Percentiles rank a stretch among this genome's conserved stretches.
Conservation (phyloP, 768 basidiomycete species). For the Termitomyces sp. region DNA sequence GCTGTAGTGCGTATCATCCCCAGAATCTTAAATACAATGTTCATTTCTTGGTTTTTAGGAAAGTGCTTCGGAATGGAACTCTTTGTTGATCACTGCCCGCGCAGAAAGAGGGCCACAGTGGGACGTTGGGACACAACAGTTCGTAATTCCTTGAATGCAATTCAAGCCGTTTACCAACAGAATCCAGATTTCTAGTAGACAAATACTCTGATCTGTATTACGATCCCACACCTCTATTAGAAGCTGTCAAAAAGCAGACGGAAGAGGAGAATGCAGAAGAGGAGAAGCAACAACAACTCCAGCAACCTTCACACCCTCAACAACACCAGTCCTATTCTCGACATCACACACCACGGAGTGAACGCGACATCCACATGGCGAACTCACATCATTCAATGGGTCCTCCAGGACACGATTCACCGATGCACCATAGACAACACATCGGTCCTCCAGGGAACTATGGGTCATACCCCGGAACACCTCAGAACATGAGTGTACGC, state of each 20-base stretch:
- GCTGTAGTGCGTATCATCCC: slow-evolving; percentile 62
- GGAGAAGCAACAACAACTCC: slow-evolving; percentile 27
- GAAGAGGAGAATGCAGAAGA: slow-evolving; percentile 41
- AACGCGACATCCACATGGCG: slow-evolving; percentile 26
- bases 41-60: slow-evolving; percentile 36
- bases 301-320: slow-evolving; percentile 23
- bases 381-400: slow-evolving; percentile 26
- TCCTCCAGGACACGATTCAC: slow-evolving; percentile 20
- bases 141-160: slow-evolving; percentile 24
- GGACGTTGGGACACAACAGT: slow-evolving; percentile 88
- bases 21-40: background rate
- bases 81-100: slow-evolving; percentile 69
- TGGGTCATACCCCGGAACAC: slow-evolving; percentile 28
- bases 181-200: slow-evolving; percentile 70
- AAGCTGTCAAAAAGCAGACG: slow-evolving; percentile 45
- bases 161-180: background rate
- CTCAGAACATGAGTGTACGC: slow-evolving; percentile 26
- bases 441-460: slow-evolving; percentile 23
- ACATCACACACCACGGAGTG: slow-evolving; percentile 27
- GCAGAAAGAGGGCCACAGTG: slow-evolving; percentile 84
- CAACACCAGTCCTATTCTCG: slow-evolving; percentile 25
- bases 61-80: slow-evolving; percentile 86
- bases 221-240: slow-evolving; percentile 58
- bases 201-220: slow-evolving; percentile 70
- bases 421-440: slow-evolving; percentile 25